Conservation (phyloP, 805 yeast genomes). For the Nakazawaea pomicola region DNA sequence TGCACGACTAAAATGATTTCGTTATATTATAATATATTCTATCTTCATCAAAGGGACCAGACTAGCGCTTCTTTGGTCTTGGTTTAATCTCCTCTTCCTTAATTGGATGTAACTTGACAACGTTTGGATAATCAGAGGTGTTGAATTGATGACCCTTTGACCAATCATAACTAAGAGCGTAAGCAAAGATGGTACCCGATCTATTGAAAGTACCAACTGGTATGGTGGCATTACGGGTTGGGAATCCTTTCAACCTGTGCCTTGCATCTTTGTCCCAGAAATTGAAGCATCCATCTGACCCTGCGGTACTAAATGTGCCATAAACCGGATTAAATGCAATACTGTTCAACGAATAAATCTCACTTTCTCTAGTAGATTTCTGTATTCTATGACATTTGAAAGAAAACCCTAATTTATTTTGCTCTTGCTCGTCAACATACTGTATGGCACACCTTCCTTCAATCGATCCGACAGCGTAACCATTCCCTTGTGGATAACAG, state of each 20-base stretch:
- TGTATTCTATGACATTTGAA: slow-evolving; percentile 88
- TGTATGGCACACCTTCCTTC: slow-evolving; percentile 97
- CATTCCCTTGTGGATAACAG: slow-evolving; percentile 89
- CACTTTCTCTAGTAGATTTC: slow-evolving; percentile 52
- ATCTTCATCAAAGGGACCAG: too few species aligned
- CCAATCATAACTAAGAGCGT: slow-evolving; percentile 95
- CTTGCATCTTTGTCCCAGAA: slow-evolving; percentile 95
- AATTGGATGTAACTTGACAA: slow-evolving; percentile 77
- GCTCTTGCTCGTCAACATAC: slow-evolving; percentile 81
- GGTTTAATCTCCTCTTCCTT: slow-evolving; percentile 82
- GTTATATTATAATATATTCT: too few species aligned
- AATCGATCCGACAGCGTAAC: slow-evolving; percentile 87
- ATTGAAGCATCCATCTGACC: slow-evolving; percentile 89
- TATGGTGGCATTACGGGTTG: slow-evolving; percentile 61
- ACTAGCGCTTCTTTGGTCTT: slow-evolving; percentile 29
- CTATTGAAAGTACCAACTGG: slow-evolving; percentile 78
- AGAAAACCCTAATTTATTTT: slow-evolving; percentile 69
- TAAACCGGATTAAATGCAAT: slow-evolving; percentile 82
- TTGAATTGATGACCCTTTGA: slow-evolving; percentile 81
- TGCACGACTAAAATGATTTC: too few species aligned
- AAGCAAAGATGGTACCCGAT: slow-evolving; percentile 80
- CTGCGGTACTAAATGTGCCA: slow-evolving; percentile 92
- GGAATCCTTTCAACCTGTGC: slow-evolving; percentile 79
- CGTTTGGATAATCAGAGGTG: slow-evolving; percentile 67
- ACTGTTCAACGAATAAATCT: slow-evolving; percentile 74